A percentile compares a stretch with the other conserved stretches of the same genome.
phyloP scores from a whole-genome alignment of 345 rosid genomes.

The Hibiscus syriacus region DNA sequence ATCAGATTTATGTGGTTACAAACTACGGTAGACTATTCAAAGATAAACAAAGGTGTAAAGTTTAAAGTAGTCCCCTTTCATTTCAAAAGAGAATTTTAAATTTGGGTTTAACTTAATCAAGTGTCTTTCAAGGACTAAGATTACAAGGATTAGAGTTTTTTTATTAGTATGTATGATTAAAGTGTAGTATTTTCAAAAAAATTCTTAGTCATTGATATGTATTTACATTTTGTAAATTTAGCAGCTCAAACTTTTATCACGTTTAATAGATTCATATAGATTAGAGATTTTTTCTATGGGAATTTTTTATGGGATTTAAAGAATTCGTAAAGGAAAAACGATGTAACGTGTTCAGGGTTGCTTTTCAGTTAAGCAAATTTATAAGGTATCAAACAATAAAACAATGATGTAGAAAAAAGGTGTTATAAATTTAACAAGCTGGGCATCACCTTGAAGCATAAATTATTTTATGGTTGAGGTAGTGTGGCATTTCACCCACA shows the following conservation, averaged over 20 bases:
- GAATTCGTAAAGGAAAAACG: too few relatives aligned
- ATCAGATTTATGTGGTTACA: neutral
- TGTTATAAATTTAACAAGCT: too few relatives aligned
- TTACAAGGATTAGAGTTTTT: neutral
- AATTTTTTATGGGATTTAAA: neutral
- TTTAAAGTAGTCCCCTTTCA: neutral
- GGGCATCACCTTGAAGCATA: too few relatives aligned
- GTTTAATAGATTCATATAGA: too few relatives aligned
- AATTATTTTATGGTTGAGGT: slow-evolving; percentile 5
- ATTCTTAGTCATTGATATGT: too few relatives aligned
- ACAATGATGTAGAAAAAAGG: neutral
- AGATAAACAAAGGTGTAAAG: neutral
- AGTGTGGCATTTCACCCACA: slow-evolving; percentile 23
- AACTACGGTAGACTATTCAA: neutral
- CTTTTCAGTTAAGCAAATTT: neutral
- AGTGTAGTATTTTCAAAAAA: too few relatives aligned
- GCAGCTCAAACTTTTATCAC: too few relatives aligned
- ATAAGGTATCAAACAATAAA: neutral
- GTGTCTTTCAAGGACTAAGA: neutral
- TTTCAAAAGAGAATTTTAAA: neutral
- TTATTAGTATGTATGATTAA: too few relatives aligned
- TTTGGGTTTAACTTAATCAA: neutral
- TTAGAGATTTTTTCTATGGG: neutral
- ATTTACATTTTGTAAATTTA: too few relatives aligned
- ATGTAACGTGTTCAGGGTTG: too few relatives aligned